Base-by-base conservation (phyloP, 176 grass and related monocot species). In the Carex kokanica region DNA sequence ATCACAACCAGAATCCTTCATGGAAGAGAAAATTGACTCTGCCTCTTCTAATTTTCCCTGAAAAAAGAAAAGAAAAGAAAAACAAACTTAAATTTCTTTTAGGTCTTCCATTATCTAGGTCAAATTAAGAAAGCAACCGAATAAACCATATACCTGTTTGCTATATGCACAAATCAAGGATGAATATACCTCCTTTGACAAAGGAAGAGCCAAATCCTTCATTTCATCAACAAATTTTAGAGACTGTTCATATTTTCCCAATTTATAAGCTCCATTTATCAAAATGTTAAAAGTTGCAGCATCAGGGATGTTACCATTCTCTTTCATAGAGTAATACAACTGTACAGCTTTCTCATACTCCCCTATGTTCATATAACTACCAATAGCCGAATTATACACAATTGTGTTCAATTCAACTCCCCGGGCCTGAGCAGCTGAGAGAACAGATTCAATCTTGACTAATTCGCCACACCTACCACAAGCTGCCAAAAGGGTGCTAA, bases 381-480 rank as follows among this genome's bases (percentile, higher is more conserved):
- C 87, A 13, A 98, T 94, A 64, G 85, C 95, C 9, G 95, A 98
- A 85, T 98, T 98, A 79, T 93, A 98, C 84, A 85, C 95, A 49
- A 98, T 85, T 78, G 82, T 91, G 85, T 93, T 98, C 74, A 98
- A 88, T 80, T 85, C 75, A 81, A 98, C 90, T 40, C 92, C 85
- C 85, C 95, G 64, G 57, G 78, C 92, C 79, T 81, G 87, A 43
- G 95, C 95, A 63, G 87, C 92, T 86, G 64, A 78, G 53, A 98
- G 84, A 82, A 98, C 55, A 60, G 84, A 89, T 70, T 87, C 86
- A 78, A 98, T 87, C 85, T 91, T 94, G 78, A 90, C 88, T 88
- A 90, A 83, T 85, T 98, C 86, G 74, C 36, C 77, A 43, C 90
- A 91, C 79, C 90, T 85, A 11, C 89, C 90, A 41, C 92, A 98